Base-by-base conservation (phyloP, 768 basidiomycete genomes). In the Trametes punicea region DNA sequence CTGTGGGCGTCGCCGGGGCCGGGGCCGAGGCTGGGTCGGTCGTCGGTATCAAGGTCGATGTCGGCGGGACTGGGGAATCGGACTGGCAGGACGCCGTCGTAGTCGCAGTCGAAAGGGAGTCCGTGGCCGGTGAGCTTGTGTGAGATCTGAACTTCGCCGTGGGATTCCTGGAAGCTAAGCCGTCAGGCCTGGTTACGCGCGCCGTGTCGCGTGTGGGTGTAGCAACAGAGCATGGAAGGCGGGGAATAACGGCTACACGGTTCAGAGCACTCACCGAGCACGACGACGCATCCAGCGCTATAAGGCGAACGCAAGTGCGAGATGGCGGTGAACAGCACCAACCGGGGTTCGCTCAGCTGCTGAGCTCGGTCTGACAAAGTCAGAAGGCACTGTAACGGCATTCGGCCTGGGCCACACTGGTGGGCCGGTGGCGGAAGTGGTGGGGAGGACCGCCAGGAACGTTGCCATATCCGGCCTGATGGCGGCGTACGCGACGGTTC, bases 401-500 rank as follows among this genome's bases (percentile, higher is more conserved):
- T n/a, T n/a, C n/a, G n/a, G n/a, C n/a, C n/a, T n/a, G n/a, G n/a
- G n/a, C n/a, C n/a, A n/a, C 36, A 25, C 11, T 21, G 11, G 11
- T 15, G 5, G 21, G 42, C 11, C 25, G 4, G 42, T 44, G 42
- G 42, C 25, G 42, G 25, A 25, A 15, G 42, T n/a, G 31, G 46
- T 13, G 15, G 29, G 30, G 39, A 8, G n/a, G 38, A 29, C 26
- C 31, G 21, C n/a, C 46, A 53, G 39, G 46, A 34, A 36, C 46
- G 26, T 44, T 58, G 10, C 57, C 51, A 50, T 49, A 42, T 53
- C 40, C 16, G 46, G 57, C 25, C 33, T 58, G 57, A 58, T 58
- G 57, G 57, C 56, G 50, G 56, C 56, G 56, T 40, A 51, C 42
- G 44, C 36, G 50, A 58, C 52, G 51, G 51, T 44, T 44, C 56